Percentiles rank a stretch among this genome's conserved stretches.
Conservation (phyloP, 805 yeast genomes). For the Starmerella roubikii region DNA sequence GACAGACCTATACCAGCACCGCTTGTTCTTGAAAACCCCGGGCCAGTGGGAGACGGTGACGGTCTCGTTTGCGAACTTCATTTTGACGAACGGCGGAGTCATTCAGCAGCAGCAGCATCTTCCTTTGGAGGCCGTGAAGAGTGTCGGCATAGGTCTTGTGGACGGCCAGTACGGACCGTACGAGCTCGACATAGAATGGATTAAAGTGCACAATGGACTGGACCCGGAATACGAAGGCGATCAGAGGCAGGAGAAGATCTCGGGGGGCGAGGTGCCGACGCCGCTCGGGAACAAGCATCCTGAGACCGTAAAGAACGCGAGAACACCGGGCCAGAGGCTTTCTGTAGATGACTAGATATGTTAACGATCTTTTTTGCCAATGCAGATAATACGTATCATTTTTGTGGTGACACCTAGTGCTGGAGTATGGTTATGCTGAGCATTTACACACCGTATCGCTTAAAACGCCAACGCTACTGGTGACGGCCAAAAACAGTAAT, state of each 20-base stretch:
- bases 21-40: conserved; percentile 55
- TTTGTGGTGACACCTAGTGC: too few species aligned
- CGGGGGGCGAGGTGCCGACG: conserved; percentile 4
- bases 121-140: conserved; percentile 50
- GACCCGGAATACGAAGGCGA: conserved; percentile 5
- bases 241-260: too few species aligned
- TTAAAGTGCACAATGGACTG: conserved; percentile 39
- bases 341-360: conserved; percentile 11
- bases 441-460: too few species aligned
- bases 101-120: conserved; percentile 44
- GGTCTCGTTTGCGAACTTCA: conserved; percentile 64
- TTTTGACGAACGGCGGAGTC: conserved; percentile 71
- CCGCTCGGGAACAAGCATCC: conserved; percentile 3
- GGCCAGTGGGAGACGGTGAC: conserved; percentile 77
- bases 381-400: too few species aligned
- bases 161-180: conserved; percentile 71
- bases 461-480: too few species aligned
- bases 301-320: not conserved
- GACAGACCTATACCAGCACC: conserved; percentile 71
- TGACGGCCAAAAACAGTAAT: too few species aligned
- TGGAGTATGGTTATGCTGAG: too few species aligned
- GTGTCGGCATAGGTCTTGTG: conserved; percentile 64
- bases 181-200: conserved; percentile 53
- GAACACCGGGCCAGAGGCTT: conserved; percentile 11
- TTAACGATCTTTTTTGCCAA: too few species aligned